Conservation (phyloP, 331 rosid genomes). For the Ulmus americana region DNA sequence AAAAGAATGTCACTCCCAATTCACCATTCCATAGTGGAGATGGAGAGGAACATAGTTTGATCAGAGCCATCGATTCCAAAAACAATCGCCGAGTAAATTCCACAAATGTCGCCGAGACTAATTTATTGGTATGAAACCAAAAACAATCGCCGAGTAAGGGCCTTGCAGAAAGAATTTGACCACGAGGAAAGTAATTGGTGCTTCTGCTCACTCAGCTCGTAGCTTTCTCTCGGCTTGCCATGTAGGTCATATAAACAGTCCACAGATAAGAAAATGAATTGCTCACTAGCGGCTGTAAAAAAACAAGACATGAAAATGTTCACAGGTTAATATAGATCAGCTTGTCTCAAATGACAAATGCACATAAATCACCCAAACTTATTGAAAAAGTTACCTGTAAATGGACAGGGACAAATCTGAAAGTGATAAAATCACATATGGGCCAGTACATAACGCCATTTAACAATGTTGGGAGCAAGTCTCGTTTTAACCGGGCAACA, state of each 20-base stretch:
- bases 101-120: not conserved
- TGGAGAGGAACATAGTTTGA: conserved; percentile 15
- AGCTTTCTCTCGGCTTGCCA: conserved; percentile 77
- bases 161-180: conserved; percentile 7
- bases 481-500: conserved; percentile 64
- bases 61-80: conserved; percentile 11
- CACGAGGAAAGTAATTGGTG: conserved; percentile 12
- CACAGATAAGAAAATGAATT: conserved; percentile 86
- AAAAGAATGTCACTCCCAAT: not conserved
- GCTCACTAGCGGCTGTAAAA: conserved; percentile 80
- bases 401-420: conserved; percentile 72
- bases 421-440: conserved; percentile 71
- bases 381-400: conserved; percentile 47
- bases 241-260: conserved; percentile 88
- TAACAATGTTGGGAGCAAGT: conserved; percentile 63
- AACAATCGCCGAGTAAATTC: not conserved
- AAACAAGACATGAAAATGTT: conserved; percentile 20
- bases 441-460: conserved; percentile 84
- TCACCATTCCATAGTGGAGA: not conserved
- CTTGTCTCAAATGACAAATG: not conserved
- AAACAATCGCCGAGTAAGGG: conserved; percentile 17
- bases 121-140: conserved; percentile 9
- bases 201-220: conserved; percentile 28
- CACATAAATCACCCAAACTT: not conserved
- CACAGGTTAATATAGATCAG: conserved; percentile 11